These are phyloP conservation scores for Penicillium nucicola DNA, from an alignment of 495 filamentous ascomycete species.

Conservation along the genomic window DNA sequence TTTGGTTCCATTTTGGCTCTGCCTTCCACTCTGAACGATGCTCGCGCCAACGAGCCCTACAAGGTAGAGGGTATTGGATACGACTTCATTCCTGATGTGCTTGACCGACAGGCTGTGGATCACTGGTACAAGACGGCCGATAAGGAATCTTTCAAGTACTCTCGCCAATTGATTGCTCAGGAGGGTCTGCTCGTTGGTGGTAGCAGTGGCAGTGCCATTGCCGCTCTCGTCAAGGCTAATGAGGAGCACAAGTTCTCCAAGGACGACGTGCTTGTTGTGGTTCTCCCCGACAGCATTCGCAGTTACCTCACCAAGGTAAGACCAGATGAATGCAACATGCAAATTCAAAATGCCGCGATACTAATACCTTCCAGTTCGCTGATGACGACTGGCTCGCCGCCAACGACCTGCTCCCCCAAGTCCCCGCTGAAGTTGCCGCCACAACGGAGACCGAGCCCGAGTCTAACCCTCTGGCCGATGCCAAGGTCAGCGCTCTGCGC, in stretches of 20 bases:
- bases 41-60: constrained; percentile 77
- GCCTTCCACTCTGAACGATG: constrained; percentile 72
- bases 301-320: constrained; percentile 91
- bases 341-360: not conserved
- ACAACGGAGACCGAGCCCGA: constrained; percentile 34
- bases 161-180: constrained; percentile 85
- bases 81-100: constrained; percentile 93
- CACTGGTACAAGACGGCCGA: constrained; percentile 98
- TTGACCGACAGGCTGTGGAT: constrained; percentile 78
- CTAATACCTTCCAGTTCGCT: constrained; percentile 59
- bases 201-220: constrained; percentile 89
- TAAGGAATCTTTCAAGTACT: constrained; percentile 83
- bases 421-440: constrained; percentile 48
- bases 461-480: constrained; percentile 61
- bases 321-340: not conserved
- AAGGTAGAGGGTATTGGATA: constrained; percentile 99
- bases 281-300: constrained; percentile 92
- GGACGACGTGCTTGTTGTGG: constrained; percentile 81
- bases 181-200: constrained; percentile 94
- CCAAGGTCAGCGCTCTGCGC: constrained; percentile 75
- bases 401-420: constrained; percentile 75
- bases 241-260: constrained; percentile 71
- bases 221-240: constrained; percentile 74
- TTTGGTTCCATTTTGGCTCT: constrained; percentile 83
- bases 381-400: constrained; percentile 98